Conservation (phyloP, 768 basidiomycete genomes). For the Tulasnella calospora region DNA sequence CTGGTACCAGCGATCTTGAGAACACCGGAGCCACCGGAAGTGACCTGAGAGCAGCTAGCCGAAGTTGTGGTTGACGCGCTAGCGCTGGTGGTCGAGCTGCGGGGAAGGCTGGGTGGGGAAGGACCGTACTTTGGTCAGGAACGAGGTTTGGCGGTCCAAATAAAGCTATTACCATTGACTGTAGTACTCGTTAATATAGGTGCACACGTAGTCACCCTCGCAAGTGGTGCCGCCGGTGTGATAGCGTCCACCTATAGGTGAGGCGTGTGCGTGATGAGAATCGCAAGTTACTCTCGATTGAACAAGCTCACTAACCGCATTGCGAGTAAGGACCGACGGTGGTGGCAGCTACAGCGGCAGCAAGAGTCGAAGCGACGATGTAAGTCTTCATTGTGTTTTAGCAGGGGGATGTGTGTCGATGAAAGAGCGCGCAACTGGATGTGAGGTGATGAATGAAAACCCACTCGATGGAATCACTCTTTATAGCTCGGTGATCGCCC, state of each 20-base stretch:
- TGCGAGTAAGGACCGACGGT: neutral
- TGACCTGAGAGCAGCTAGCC: neutral
- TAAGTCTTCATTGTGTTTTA: neutral
- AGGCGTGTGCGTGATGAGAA: neutral
- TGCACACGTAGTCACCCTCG: neutral
- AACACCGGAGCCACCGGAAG: neutral
- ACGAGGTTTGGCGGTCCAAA: no score
- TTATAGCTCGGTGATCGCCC: neutral
- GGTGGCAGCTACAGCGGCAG: neutral
- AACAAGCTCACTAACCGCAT: neutral
- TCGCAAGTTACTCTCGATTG: neutral
- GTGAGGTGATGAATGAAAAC: neutral
- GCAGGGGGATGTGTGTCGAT: neutral
- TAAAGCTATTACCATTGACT: neutral
- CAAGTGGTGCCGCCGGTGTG: conserved; percentile 1
- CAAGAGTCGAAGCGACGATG: neutral
- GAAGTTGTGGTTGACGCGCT: neutral
- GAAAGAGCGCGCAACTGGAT: neutral
- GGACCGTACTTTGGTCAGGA: no score
- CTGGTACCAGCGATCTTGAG: neutral
- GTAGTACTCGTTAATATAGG: neutral
- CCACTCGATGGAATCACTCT: neutral
- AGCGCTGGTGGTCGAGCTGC: neutral
- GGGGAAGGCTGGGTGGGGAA: neutral
- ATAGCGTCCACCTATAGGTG: neutral